These are phyloP conservation scores for Albugo candida DNA, from an alignment of 352 stramenopile genomes.

Conservation along the genomic window DNA sequence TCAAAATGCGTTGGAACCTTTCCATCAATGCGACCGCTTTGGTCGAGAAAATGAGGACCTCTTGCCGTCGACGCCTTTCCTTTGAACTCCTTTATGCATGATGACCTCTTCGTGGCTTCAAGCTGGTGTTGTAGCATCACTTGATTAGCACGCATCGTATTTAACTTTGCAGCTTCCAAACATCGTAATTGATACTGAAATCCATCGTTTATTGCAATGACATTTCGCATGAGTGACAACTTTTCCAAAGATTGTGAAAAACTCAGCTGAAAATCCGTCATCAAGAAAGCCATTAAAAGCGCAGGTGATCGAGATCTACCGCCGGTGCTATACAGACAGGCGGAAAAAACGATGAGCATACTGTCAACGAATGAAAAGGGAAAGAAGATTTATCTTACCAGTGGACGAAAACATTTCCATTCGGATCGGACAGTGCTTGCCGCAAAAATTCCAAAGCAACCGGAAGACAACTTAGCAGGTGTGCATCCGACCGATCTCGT, in stretches of 20 bases:
- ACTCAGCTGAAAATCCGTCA: conserved; percentile 33
- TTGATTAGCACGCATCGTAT: conserved; percentile 70
- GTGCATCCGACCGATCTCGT: conserved; percentile 78
- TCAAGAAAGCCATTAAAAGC: conserved; percentile 58
- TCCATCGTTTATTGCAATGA: conserved; percentile 11
- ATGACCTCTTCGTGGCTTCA: conserved; percentile 23
- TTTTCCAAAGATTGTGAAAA: conserved; percentile 27
- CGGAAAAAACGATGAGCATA: not conserved
- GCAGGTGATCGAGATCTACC: conserved; percentile 70
- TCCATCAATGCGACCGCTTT: not conserved
- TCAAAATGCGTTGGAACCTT: not conserved
- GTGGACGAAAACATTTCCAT: conserved; percentile 63
- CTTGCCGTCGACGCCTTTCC: conserved; percentile 7
- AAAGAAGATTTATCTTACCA: conserved; percentile 16
- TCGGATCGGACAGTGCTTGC: conserved; percentile 17
- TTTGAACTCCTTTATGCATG: conserved; percentile 6
- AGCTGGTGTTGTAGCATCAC: conserved; percentile 16
- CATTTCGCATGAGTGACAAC: conserved; percentile 24
- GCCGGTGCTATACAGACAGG: conserved; percentile 17
- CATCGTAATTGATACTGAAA: conserved; percentile 74
- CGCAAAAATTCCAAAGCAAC: conserved; percentile 66
- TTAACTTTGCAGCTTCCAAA: conserved; percentile 34
- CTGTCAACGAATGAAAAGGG: not conserved
- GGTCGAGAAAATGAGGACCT: not conserved
- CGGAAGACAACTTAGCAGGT: conserved; percentile 72